These are phyloP conservation scores for Ceratobasidium sp. DNA, from an alignment of 1,284 basidiomycete genomes.

Conservation along the genomic window DNA sequence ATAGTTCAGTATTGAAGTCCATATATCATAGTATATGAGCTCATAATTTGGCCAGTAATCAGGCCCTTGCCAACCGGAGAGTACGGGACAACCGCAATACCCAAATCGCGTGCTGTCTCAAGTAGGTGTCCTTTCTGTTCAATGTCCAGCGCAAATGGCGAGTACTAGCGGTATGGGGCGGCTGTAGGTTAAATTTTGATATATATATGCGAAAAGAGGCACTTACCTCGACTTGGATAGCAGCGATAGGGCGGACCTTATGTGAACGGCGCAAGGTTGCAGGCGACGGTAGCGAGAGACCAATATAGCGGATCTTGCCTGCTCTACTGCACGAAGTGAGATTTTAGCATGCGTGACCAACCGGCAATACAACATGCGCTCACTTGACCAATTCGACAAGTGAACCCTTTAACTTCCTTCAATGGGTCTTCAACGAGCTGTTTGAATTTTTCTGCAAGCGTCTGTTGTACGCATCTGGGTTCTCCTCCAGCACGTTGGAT, in stretches of 20 bases:
- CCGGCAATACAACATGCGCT: not conserved
- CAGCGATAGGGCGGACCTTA: conserved; percentile 68
- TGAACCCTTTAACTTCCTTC: not conserved
- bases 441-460: not conserved
- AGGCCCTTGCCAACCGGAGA: conserved; percentile 57
- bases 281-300: conserved; percentile 61
- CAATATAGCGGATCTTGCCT: conserved; percentile 52
- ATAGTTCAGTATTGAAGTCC: not conserved
- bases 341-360: not conserved
- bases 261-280: conserved; percentile 71
- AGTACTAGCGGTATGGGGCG: conserved; percentile 55
- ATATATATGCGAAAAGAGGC: not conserved
- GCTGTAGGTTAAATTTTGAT: not conserved
- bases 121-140: conserved; percentile 62
- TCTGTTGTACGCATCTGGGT: conserved; percentile 6
- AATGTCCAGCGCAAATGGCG: conserved; percentile 68
- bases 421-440: not conserved
- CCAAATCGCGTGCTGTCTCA: conserved; percentile 58
- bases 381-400: conserved; percentile 67
- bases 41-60: conserved; percentile 53
- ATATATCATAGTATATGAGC: not conserved
- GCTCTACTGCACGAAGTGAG: conserved; percentile 53
- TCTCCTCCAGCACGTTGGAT: not conserved
- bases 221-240: conserved; percentile 66
- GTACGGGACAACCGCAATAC: conserved; percentile 58